Evolutionary conservation across 1,284 basidiomycete species (phyloP).

Genomic region (Agroathelia rolfsii): DNA sequence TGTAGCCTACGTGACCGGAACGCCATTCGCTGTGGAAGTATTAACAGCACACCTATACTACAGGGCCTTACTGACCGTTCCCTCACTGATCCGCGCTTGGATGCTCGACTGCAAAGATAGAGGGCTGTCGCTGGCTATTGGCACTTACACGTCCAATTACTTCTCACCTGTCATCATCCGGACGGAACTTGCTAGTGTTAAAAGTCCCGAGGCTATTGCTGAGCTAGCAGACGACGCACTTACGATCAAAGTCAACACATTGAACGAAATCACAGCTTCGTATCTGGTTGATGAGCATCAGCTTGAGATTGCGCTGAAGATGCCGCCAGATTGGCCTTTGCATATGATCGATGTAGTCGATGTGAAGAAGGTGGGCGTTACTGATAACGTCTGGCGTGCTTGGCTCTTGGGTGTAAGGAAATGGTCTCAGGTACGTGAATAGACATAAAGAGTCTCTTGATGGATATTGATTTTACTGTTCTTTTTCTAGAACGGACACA

Average conservation of each 20-base stretch:
- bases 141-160: constrained; percentile 74
- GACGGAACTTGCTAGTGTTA: constrained; percentile 74
- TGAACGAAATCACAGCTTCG: constrained; percentile 69
- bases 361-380: constrained; percentile 77
- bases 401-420: constrained; percentile 95
- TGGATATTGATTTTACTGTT: no score
- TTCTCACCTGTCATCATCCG: constrained; percentile 88
- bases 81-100: constrained; percentile 80
- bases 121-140: constrained; percentile 70
- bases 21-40: constrained; percentile 48
- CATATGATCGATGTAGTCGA: constrained; percentile 85
- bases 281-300: constrained; percentile 93
- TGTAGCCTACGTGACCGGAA: constrained; percentile 54
- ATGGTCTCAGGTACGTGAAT: constrained; percentile 76
- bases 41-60: constrained; percentile 88
- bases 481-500: constrained; percentile 73
- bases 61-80: constrained; percentile 71
- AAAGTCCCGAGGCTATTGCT: constrained; percentile 50
- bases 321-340: constrained; percentile 89
- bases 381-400: constrained; percentile 85
- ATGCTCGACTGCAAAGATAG: constrained; percentile 84
- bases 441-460: no score
- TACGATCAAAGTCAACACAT: constrained; percentile 65
- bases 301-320: constrained; percentile 82
- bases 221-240: constrained; percentile 78